Percentiles rank a stretch among this genome's conserved stretches.
Evolutionary conservation across 2,329 filamentous ascomycete genomes (phyloP).

Genomic region (Paecilomyces sp.): DNA sequence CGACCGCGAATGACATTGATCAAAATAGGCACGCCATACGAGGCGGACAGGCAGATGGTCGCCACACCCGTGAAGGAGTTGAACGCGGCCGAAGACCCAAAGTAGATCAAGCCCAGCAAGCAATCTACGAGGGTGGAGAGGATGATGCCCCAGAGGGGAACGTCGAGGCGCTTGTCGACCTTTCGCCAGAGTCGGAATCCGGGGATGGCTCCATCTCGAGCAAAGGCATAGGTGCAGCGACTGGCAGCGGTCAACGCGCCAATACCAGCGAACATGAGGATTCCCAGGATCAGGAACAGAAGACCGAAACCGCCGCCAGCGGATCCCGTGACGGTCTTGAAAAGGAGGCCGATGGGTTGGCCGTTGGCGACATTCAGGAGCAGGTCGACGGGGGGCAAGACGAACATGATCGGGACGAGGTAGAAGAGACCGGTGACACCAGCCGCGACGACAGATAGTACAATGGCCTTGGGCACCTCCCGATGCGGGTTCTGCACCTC

Average conservation of each 20-base stretch:
- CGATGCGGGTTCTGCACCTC: slow-evolving; percentile 62
- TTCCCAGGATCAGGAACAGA: slow-evolving; percentile 68
- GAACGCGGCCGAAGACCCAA: slow-evolving; percentile 69
- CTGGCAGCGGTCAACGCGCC: slow-evolving; percentile 68
- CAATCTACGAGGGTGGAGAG: slow-evolving; percentile 64
- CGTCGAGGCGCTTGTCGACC: slow-evolving; percentile 58
- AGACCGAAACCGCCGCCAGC: slow-evolving; percentile 67
- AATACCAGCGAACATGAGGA: slow-evolving; percentile 69
- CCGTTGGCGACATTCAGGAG: slow-evolving; percentile 62
- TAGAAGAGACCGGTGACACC: slow-evolving; percentile 61
- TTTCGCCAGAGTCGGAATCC: slow-evolving; percentile 59
- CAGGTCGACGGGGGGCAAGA: slow-evolving; percentile 59
- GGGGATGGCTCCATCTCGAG: slow-evolving; percentile 67
- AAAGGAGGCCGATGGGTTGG: slow-evolving; percentile 68
- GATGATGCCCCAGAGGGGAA: slow-evolving; percentile 63
- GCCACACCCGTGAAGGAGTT: slow-evolving; percentile 74
- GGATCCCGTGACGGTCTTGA: slow-evolving; percentile 68
- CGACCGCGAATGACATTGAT: slow-evolving; percentile 62
- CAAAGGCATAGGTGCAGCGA: slow-evolving; percentile 69
- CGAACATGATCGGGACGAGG: slow-evolving; percentile 67
- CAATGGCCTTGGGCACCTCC: slow-evolving; percentile 65
- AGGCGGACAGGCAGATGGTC: slow-evolving; percentile 69
- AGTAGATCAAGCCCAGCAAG: slow-evolving; percentile 70
- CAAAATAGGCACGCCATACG: slow-evolving; percentile 69
- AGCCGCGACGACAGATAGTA: slow-evolving; percentile 60